Evolutionary conservation across 371 early-diverging fungal species (phyloP), one percentile per base, ranked within the genome.

Genomic region (Lichtheimia corymbifera): DNA sequence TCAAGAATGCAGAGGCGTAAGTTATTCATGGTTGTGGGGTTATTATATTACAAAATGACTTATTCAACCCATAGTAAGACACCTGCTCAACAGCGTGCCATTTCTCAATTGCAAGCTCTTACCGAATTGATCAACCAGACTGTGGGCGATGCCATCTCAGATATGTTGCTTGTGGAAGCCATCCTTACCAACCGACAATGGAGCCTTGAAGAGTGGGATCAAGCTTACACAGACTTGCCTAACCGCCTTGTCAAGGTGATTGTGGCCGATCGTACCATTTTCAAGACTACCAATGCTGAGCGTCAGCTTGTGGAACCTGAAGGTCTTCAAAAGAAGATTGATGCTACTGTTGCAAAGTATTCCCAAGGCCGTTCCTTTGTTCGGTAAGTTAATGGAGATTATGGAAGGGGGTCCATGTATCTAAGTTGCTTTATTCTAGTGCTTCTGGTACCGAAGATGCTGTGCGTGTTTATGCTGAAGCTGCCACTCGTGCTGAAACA

Each of bases 401-500:
- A 28, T 28, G 28, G 14, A 27, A 41, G 43, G 25, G 14, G 13
- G 5, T 13, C 12, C 12, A 17, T 11, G n/a, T 15, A 58, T 3
- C 5, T 44, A 5, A 24, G 17, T 15, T 2, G 22, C 22, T 22
- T 20, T 28, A 5, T 47, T 35, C 18, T 59, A 86, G 97, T 64
- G 99, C 99, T 35, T 97, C 97, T n/a, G 99, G 99, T 25, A 99
- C 99, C 18, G 99, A 99, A 78, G 99, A 99, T 78, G 91, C 98
- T 25, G 98, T 99, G 28, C 89, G 99, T 55, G 94, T 99, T 17
- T 99, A 97, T 78, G 97, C 98, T 41, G 99, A 99, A 79, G 99
- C 98, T 12, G 93, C 92, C 25, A 95, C 96, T 3, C 87, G 88
- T 50, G 73, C 88, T 6, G 93, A 91, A 68, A 89, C 89, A 44